Evolutionary conservation across 352 stramenopile genomes (phyloP).

Genomic region (Pythium chondricola): DNA sequence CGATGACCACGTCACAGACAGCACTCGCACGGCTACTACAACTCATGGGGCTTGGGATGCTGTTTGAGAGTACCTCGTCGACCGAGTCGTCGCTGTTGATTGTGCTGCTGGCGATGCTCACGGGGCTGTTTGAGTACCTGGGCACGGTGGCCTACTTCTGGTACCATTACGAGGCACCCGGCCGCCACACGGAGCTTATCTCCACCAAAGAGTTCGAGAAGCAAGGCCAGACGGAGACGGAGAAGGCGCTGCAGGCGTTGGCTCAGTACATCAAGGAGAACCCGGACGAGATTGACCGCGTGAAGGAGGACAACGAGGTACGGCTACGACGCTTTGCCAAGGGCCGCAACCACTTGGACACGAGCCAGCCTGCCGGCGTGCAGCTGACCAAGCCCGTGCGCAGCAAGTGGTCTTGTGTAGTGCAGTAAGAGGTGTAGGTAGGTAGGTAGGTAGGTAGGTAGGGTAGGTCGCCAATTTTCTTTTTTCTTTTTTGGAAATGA

Average conservation of each 20-base stretch:
- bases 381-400: constrained; percentile 13
- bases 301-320: constrained; percentile 79
- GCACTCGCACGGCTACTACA: constrained; percentile 54
- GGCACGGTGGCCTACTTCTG: constrained; percentile 69
- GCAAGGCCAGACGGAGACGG: constrained; percentile 61
- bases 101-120: constrained; percentile 63
- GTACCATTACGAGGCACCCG: constrained; percentile 74
- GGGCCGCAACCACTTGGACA: constrained; percentile 69
- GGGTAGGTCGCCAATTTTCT: too few relatives aligned
- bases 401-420: constrained; percentile 9
- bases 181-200: constrained; percentile 63
- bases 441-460: too few relatives aligned
- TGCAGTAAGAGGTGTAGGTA: constrained; percentile 15
- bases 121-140: constrained; percentile 67
- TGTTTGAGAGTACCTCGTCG: constrained; percentile 82
- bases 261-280: constrained; percentile 62
- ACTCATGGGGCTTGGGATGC: constrained; percentile 48
- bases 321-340: constrained; percentile 73
- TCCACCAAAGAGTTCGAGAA: constrained; percentile 66
- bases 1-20: constrained; percentile 57
- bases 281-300: constrained; percentile 65
- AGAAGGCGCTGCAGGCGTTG: constrained; percentile 64
- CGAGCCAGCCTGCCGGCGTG: constrained; percentile 39
- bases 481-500: too few relatives aligned
- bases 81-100: constrained; percentile 66